Base-by-base conservation (phyloP, 2,329 filamentous ascomycete species). In the Pochonia chlamydosporia region DNA sequence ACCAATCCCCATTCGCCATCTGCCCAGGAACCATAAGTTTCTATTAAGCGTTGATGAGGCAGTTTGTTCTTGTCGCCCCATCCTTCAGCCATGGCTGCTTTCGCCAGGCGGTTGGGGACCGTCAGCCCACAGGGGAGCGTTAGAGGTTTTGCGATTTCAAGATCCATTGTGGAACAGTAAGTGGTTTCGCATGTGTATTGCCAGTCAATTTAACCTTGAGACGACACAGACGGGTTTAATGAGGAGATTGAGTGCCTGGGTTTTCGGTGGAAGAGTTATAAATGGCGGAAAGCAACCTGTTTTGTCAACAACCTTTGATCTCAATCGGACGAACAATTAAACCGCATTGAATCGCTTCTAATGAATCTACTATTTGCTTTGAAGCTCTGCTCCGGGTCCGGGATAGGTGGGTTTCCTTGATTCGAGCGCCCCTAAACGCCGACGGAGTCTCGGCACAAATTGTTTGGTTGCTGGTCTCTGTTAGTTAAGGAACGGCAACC, bases 61-160 rank as follows among this genome's bases (percentile, higher is more conserved):
- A 72, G 64, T 24, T 72, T 52, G 47, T 73, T 60, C 5, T 56
- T 59, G 52, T 69, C 64, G 23, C 67, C 63, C 57, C 74, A 59
- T 4, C 53, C 52, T 52, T 79, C 72, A 4, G 74, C 68, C 63
- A 81, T 70, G 26, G 78, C 74, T 39, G 78, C 68, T 53, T 76
- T 70, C 39, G 60, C 66, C 2, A 83, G 66, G 5, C 78, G 73
- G 54, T 82, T 82, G 3, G 75, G 74, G 3, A 82, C 58, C 1
- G 66, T 69, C 23, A 83, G 65, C 1, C 79, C 79, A 56, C 75
- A 79, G 50, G 74, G 73, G 1, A 81, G 66, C 31, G 69, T 75
- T 14, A 79, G 56, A 0, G 75, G 68, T 24, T 72, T 43, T 3
- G 48, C 44, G 21, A 48, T 39, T 9, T 52, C 31, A n/a, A 52